Evolutionary conservation across 2,329 filamentous ascomycete genomes (phyloP).

Genomic region (Fusarium staphyleae): DNA sequence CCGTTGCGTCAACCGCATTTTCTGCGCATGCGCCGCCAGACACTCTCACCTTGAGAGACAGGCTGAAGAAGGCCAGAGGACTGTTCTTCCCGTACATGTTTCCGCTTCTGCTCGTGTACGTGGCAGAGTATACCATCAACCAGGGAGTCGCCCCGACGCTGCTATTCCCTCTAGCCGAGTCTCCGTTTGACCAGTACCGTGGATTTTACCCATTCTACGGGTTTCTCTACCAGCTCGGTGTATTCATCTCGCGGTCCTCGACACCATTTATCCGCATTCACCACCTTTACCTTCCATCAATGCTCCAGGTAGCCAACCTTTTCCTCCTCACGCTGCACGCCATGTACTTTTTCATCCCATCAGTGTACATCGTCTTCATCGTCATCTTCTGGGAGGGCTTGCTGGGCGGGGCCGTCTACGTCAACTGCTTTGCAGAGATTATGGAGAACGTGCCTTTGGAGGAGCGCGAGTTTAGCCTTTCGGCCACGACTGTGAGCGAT

Average conservation of each 20-base stretch:
- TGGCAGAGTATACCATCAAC: constrained; percentile 97
- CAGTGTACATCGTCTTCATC: constrained; percentile 82
- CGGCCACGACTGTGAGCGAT: constrained; percentile 90
- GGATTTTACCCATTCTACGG: constrained; percentile 95
- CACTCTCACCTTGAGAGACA: constrained; percentile 50
- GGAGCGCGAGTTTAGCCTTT: constrained; percentile 89
- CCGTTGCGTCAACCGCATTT: constrained; percentile 51
- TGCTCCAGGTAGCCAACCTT: constrained; percentile 84
- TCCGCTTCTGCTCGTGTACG: constrained; percentile 88
- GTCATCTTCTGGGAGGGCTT: constrained; percentile 95
- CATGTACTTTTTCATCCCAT: constrained; percentile 81
- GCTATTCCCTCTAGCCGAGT: constrained; percentile 78
- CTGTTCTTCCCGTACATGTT: constrained; percentile 87
- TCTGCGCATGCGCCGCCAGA: constrained; percentile 43
- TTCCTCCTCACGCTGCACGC: constrained; percentile 76
- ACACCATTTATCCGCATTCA: constrained; percentile 86
- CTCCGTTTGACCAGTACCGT: constrained; percentile 82
- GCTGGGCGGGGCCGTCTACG: constrained; percentile 89
- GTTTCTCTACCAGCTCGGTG: constrained; percentile 92
- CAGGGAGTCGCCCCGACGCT: constrained; percentile 91
- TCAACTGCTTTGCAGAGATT: constrained; percentile 95
- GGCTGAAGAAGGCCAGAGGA: constrained; percentile 69
- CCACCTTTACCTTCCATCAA: constrained; percentile 79
- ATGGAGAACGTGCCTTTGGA: constrained; percentile 78
- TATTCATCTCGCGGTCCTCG: constrained; percentile 92